Evolutionary conservation across 2,329 filamentous ascomycete genomes (phyloP).

Genomic region (Alternaria gaisen): DNA sequence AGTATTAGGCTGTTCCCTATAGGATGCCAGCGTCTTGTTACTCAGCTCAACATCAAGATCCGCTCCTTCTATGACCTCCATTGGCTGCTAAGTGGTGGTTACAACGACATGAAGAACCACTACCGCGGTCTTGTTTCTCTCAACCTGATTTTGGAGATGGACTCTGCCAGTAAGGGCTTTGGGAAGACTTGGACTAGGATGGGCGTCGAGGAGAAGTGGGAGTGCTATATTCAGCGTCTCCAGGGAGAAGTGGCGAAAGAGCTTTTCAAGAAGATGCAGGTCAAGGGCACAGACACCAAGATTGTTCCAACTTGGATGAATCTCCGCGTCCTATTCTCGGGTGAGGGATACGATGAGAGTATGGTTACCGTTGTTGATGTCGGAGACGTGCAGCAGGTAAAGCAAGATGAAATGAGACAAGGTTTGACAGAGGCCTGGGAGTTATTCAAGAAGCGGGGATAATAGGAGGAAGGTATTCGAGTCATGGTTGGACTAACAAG

Average conservation of each 20-base stretch:
- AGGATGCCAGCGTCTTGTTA: conserved; percentile 27
- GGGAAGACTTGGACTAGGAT: conserved; percentile 24
- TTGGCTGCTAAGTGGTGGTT: conserved; percentile 32
- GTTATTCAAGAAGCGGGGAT: conserved; percentile 23
- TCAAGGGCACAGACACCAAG: conserved; percentile 11
- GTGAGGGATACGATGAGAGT: conserved; percentile 26
- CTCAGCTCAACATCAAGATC: conserved; percentile 31
- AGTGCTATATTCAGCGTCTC: conserved; percentile 30
- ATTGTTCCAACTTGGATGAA: conserved; percentile 34
- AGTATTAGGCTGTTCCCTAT: conserved; percentile 32
- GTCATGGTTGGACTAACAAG: neutral
- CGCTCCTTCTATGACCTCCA: conserved; percentile 31
- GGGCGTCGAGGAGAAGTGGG: conserved; percentile 25
- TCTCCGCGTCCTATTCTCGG: conserved; percentile 35
- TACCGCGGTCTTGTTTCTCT: conserved; percentile 32
- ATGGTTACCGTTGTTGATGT: neutral
- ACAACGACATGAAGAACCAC: conserved; percentile 28
- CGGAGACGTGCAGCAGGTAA: neutral
- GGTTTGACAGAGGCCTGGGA: conserved; percentile 26
- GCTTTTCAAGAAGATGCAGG: conserved; percentile 13
- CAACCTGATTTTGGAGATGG: conserved; percentile 36
- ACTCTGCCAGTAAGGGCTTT: conserved; percentile 20
- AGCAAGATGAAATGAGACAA: conserved; percentile 18
- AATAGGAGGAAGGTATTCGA: neutral
- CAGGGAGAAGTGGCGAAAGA: conserved; percentile 18